phyloP scores from a whole-genome alignment of 1,284 basidiomycete species.

The Apiotrichum veenhuisii region DNA sequence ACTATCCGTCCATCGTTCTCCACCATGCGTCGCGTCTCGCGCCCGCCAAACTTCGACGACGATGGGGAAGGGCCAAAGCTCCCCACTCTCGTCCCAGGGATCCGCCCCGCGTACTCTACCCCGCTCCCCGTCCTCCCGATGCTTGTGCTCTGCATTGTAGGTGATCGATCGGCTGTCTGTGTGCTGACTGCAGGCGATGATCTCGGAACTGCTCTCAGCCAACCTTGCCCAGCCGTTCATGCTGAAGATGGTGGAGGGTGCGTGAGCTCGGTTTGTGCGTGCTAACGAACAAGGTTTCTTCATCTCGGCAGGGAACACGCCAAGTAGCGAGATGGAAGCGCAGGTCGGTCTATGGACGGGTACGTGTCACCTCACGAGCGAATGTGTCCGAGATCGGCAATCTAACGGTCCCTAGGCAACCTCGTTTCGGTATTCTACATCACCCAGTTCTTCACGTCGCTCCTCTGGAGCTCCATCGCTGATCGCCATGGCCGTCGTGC shows the following conservation, averaged over 20 bases:
- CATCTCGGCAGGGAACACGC: conserved; percentile 26
- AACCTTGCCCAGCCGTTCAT: conserved; percentile 86
- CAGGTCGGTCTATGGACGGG: conserved; percentile 49
- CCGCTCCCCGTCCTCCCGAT: conserved; percentile 83
- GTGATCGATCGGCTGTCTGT: conserved; percentile 29
- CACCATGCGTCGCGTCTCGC: conserved; percentile 14
- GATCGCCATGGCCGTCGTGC: conserved; percentile 82
- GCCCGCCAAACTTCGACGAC: conserved; percentile 8
- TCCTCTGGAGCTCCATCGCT: conserved; percentile 89
- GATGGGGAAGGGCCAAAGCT: conserved; percentile 38
- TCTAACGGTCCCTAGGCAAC: conserved; percentile 36
- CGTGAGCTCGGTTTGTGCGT: conserved; percentile 11
- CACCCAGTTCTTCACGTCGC: conserved; percentile 75
- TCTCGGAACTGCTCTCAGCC: conserved; percentile 86
- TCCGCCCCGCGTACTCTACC: conserved; percentile 55
- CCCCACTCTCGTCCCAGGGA: conserved; percentile 47
- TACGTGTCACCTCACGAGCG: conserved; percentile 1
- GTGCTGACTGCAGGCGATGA: conserved; percentile 65
- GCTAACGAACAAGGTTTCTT: conserved; percentile 31
- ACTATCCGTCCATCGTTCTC: conserved; percentile 11
- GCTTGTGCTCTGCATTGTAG: conserved; percentile 83
- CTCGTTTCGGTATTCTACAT: conserved; percentile 54
- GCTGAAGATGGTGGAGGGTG: conserved; percentile 87
- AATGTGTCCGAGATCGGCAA: not conserved
- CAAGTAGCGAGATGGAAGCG: conserved; percentile 44